Percentiles rank a stretch among this genome's conserved stretches.
phyloP scores from a whole-genome alignment of 2,329 filamentous ascomycete genomes.

The Elsinoe fawcettii region DNA sequence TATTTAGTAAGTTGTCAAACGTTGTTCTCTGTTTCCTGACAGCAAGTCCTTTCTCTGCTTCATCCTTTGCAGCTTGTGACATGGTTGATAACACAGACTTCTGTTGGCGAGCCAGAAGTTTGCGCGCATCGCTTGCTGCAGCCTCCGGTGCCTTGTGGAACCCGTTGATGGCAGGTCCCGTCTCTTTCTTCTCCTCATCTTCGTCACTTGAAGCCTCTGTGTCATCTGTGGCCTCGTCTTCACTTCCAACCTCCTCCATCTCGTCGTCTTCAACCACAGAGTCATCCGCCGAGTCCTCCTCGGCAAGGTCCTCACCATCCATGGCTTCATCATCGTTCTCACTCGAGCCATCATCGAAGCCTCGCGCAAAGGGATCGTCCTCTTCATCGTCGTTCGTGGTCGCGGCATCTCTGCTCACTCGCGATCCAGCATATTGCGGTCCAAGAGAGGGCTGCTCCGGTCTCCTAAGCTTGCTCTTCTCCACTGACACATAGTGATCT shows the following conservation, averaged over 20 bases:
- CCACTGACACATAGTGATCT: constrained; percentile 79
- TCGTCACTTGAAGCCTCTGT: constrained; percentile 22
- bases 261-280: constrained; percentile 6
- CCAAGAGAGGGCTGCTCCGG: constrained; percentile 62
- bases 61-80: constrained; percentile 61
- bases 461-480: constrained; percentile 76
- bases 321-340: not conserved
- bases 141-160: constrained; percentile 26
- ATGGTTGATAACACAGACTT: constrained; percentile 58
- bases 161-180: constrained; percentile 12
- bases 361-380: constrained; percentile 41
- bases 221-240: constrained; percentile 35
- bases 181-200: constrained; percentile 21
- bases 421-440: constrained; percentile 69
- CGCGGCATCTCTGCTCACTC: constrained; percentile 62
- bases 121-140: constrained; percentile 49
- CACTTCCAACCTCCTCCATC: constrained; percentile 21
- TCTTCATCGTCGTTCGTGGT: constrained; percentile 43
- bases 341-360: constrained; percentile 27
- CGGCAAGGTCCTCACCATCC: not conserved
- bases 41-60: constrained; percentile 76
- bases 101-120: constrained; percentile 61
- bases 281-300: not conserved
- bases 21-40: constrained; percentile 78
- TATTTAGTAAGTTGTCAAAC: constrained; percentile 82